phyloP scores from a whole-genome alignment of 176 grass and related monocot species.

The Neostapfia colusana region DNA sequence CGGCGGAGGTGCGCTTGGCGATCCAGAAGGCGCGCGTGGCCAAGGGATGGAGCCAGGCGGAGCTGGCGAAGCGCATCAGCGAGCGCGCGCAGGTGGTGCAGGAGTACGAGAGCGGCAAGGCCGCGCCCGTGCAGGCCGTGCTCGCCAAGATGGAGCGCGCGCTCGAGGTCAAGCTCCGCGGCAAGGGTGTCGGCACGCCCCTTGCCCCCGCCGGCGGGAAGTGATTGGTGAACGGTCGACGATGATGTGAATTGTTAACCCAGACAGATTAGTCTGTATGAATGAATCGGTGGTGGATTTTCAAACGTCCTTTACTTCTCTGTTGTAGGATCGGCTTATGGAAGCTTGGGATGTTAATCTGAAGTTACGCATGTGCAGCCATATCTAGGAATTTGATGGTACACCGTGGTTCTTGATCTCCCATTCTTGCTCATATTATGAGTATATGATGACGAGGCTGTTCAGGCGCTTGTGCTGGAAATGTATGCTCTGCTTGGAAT shows the following conservation, averaged over 20 bases:
- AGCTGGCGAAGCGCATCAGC: conserved; percentile 81
- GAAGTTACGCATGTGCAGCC: background rate
- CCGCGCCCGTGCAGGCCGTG: conserved; percentile 68
- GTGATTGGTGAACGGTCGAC: background rate
- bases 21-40: conserved; percentile 81
- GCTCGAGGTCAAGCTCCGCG: conserved; percentile 76
- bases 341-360: background rate
- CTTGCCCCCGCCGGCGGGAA: conserved; percentile 23
- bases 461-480: background rate
- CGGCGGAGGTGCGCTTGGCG: conserved; percentile 49
- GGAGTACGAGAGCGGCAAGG: conserved; percentile 87
- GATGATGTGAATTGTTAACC: background rate
- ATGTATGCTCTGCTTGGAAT: background rate
- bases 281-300: background rate
- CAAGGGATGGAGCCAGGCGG: conserved; percentile 87
- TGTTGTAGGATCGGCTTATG: background rate
- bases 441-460: background rate
- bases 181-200: conserved; percentile 50
- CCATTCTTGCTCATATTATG: background rate
- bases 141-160: conserved; percentile 90
- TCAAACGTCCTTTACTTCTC: background rate
- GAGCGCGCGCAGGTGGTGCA: conserved; percentile 79
- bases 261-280: background rate
- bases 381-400: background rate
- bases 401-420: background rate